Evolutionary conservation across 371 early-diverging fungal species (phyloP), one percentile per base, ranked within the genome.

Genomic region (Mucor indicus): DNA sequence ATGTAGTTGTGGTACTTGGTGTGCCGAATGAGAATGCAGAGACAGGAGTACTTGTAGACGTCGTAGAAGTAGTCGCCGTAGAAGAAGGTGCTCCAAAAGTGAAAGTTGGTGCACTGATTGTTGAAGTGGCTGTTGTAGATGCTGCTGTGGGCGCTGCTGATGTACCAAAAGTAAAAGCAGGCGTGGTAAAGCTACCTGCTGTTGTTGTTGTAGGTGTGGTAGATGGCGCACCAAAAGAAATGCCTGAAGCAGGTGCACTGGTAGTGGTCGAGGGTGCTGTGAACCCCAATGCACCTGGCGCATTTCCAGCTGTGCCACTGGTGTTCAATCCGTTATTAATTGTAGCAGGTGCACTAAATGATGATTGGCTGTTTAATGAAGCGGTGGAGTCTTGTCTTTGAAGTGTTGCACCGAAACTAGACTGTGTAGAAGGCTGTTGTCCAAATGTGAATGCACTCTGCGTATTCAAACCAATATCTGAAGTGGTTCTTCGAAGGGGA

Each of bases 11-110:
- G 16, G 48, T 9, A 24, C 35, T 48, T 9, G 53, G 19, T 17
- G 50, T 24, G 8, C 62, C 62, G 46, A 54, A 54, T 16, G 42
- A n/a, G 38, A 51, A 51, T 11, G 43, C 29, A 17, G 16, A 16
- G 24, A 17, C 21, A 33, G 49, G 8, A n/a, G 15, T 12, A 39
- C 22, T 4, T 10, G 27, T 39, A 0, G 39, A 21, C 35, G 6
- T 33, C 10, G 35, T 33, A 23, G 25, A 2, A 31, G 21, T 6
- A 12, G 35, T 7, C 11, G 39, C 31, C 32, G 33, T 3, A 13
- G 47, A 13, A 37, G 29, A 25, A n/a, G 38, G 27, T n/a, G 38
- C 20, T 8, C 19, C 15, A 32, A 13, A n/a, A 3, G 27, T n/a
- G 17, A 3, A 10, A 17, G 3, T 27, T 22, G 17, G n/a, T 16